Evolutionary conservation across 306 rosid species (phyloP).

Genomic region (Prunus padus): DNA sequence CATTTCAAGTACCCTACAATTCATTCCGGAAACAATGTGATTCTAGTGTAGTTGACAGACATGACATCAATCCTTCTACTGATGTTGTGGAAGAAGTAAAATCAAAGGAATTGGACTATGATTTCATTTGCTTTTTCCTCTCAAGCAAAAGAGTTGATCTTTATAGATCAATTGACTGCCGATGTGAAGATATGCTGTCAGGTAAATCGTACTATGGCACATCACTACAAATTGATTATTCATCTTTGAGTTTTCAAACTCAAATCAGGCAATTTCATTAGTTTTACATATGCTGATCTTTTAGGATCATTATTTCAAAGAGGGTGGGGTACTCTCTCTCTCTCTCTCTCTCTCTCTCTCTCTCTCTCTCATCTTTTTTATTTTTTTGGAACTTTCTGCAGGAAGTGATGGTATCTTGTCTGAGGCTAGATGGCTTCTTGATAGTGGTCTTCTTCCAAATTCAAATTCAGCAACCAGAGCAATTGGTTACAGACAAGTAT

Average conservation of each 20-base stretch:
- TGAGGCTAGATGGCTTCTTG: slow-evolving; percentile 88
- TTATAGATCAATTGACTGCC: slow-evolving; percentile 67
- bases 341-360: background rate
- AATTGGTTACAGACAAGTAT: slow-evolving; percentile 93
- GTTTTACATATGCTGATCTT: slow-evolving; percentile 3
- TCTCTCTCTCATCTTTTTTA: background rate
- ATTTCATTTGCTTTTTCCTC: slow-evolving; percentile 80
- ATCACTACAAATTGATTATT: background rate
- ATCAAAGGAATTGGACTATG: slow-evolving; percentile 67
- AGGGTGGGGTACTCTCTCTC: background rate
- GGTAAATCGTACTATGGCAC: slow-evolving; percentile 38
- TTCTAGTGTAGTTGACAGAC: slow-evolving; percentile 38
- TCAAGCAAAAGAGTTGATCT: slow-evolving; percentile 72
- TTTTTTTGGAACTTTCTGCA: slow-evolving; percentile 35
- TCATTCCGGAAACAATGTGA: slow-evolving; percentile 64
- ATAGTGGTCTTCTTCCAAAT: slow-evolving; percentile 80
- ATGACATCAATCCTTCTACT: slow-evolving; percentile 29
- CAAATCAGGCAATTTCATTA: background rate
- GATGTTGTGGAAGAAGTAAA: slow-evolving; percentile 39
- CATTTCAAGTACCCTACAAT: slow-evolving; percentile 79
- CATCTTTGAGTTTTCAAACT: background rate
- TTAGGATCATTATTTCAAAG: background rate
- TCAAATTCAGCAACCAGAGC: slow-evolving; percentile 84
- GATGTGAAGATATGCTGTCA: slow-evolving; percentile 90
- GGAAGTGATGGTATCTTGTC: slow-evolving; percentile 74